Evolutionary conservation across 805 yeast species (phyloP), one percentile per base, ranked within the genome.

Genomic region (Schwanniomyces sp.): DNA sequence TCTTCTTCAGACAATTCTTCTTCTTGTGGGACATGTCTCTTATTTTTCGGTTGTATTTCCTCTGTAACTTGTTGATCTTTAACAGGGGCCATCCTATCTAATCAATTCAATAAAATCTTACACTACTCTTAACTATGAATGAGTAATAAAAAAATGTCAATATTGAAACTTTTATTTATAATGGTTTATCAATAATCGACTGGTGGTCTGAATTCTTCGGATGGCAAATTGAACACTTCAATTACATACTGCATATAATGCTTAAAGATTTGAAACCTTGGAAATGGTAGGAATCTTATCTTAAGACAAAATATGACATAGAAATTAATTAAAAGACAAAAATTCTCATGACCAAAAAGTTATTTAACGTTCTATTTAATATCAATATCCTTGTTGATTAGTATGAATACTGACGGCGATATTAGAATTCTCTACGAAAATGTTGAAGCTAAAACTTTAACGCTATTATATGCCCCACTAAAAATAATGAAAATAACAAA

Each of bases 1-100:
- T 94, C 99, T 66, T 92, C 98, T 67, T 91, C 98, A 26, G 91
- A 86, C 50, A 94, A 78, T 63, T 91, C 96, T 63, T 91, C 97
- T 59, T 85, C 95, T 45, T 56, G 58, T 11, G 53, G 55, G 14
- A 50, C 57, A 28, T 54, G 62, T 42, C 60, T 52, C 53, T 64
- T 65, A 34, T 50, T 45, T 26, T 14, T 34, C 34, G 24, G 41
- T 21, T 36, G 43, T 24, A 38, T 46, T 61, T 63, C 41, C 59
- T 58, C 54, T 26, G 50, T 41, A 32, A 58, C 40, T 14, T 51
- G 52, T 26, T 54, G 61, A 27, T 56, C 52, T 57, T 62, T 67
- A 24, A 59, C 58, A 21, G 74, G 74, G n/a, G 75, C 66, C 75
- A 70, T 70, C 11, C 30, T 39, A 25, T 18, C 14, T 39, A 39